A percentile compares a stretch with the other conserved stretches of the same genome.
phyloP scores from a whole-genome alignment of 495 filamentous ascomycete genomes.

The Pyrenula massariospora region DNA sequence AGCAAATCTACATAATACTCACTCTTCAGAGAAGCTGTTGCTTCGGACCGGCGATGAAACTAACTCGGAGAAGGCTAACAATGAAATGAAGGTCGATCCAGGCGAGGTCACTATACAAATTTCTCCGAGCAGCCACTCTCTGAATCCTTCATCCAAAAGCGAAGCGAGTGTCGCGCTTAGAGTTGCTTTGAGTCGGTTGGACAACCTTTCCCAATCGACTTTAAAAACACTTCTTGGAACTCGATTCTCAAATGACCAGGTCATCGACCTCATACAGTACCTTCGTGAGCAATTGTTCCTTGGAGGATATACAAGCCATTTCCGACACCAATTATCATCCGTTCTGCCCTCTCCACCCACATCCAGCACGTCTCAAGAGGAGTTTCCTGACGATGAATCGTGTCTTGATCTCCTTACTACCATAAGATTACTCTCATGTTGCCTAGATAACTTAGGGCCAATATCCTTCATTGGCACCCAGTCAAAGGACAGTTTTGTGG shows the following conservation, averaged over 20 bases:
- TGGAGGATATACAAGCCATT: conserved; percentile 22
- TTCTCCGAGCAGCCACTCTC: conserved; percentile 3
- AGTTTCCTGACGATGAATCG: conserved; percentile 34
- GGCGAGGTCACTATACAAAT: neutral
- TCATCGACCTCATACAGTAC: conserved; percentile 56
- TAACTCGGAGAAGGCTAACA: neutral
- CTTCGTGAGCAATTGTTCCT: conserved; percentile 51
- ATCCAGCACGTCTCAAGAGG: conserved; percentile 15
- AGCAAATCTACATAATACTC: neutral
- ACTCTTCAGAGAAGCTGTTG: neutral
- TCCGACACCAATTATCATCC: neutral
- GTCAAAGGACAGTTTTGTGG: conserved; percentile 36
- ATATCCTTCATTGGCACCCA: conserved; percentile 62
- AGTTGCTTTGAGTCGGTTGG: conserved; percentile 48
- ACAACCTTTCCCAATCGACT: conserved; percentile 41
- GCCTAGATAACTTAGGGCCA: conserved; percentile 74
- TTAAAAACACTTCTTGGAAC: conserved; percentile 53
- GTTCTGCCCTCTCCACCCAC: conserved; percentile 17
- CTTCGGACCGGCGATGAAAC: neutral
- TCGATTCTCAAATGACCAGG: conserved; percentile 47
- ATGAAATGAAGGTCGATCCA: neutral
- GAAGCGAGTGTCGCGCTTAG: conserved; percentile 29
- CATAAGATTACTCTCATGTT: conserved; percentile 57
- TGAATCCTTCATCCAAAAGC: conserved; percentile 8
- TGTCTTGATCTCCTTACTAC: conserved; percentile 39